phyloP scores from a whole-genome alignment of 345 rosid genomes.

The Hevea brasiliensis region DNA sequence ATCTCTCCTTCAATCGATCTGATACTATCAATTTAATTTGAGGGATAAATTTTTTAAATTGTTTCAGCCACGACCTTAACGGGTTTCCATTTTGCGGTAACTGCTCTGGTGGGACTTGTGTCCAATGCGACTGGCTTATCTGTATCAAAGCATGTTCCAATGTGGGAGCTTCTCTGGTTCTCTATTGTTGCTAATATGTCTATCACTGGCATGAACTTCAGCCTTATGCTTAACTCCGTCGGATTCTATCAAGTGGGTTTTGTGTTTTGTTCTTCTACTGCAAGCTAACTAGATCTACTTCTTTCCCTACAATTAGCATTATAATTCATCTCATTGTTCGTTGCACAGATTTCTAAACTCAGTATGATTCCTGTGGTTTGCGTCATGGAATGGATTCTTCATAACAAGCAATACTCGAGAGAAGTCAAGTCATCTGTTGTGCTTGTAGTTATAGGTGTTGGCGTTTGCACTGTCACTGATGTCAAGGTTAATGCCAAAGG shows the following conservation, averaged over 20 bases:
- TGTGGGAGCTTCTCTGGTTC: slow-evolving; percentile 99
- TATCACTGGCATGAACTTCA: slow-evolving; percentile 84
- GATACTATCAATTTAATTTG: neutral
- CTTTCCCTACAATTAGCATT: neutral
- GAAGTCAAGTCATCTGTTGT: slow-evolving; percentile 76
- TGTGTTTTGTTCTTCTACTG: neutral
- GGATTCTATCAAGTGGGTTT: slow-evolving; percentile 77
- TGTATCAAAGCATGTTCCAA: slow-evolving; percentile 67
- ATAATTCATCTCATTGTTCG: neutral
- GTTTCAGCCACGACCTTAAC: slow-evolving; percentile 79
- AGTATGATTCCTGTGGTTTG: slow-evolving; percentile 98
- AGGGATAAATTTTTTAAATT: neutral
- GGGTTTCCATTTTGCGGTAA: slow-evolving; percentile 86
- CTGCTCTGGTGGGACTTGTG: slow-evolving; percentile 81
- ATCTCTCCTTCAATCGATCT: neutral
- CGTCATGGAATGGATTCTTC: slow-evolving; percentile 91
- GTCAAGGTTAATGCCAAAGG: slow-evolving; percentile 94
- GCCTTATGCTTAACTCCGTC: slow-evolving; percentile 95
- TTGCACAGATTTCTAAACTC: slow-evolving; percentile 74
- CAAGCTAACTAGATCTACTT: neutral
- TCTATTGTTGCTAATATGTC: slow-evolving; percentile 79
- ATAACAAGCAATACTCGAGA: slow-evolving; percentile 69
- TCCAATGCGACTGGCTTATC: slow-evolving; percentile 90
- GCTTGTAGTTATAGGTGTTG: slow-evolving; percentile 90
- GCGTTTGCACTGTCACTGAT: slow-evolving; percentile 93